Evolutionary conservation across 2,329 filamentous ascomycete species (phyloP).

Genomic region (Juglanconis juglandina): DNA sequence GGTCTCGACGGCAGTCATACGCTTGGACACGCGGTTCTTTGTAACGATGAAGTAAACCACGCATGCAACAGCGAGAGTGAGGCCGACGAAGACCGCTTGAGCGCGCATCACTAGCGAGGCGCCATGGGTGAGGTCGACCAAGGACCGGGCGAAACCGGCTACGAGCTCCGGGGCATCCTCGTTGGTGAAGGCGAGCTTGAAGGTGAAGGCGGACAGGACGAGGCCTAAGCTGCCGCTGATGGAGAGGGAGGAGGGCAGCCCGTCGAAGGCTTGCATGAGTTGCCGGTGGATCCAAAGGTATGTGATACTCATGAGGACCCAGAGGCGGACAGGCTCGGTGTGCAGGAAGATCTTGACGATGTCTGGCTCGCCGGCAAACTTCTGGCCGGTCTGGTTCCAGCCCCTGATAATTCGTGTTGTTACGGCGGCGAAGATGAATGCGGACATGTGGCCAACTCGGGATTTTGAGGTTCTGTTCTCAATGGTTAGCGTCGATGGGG

Average conservation of each 20-base stretch:
- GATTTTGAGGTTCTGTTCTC: constrained; percentile 20
- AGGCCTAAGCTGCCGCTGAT: constrained; percentile 41
- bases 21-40: constrained; percentile 24
- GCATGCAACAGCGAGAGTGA: constrained; percentile 37
- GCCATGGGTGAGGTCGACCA: constrained; percentile 40
- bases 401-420: constrained; percentile 65
- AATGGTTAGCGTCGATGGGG: constrained; percentile 3
- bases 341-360: constrained; percentile 71
- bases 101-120: constrained; percentile 47
- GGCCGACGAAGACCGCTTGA: constrained; percentile 47
- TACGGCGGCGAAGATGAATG: constrained; percentile 48
- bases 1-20: constrained; percentile 33
- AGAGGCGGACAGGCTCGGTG: constrained; percentile 64
- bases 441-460: constrained; percentile 27
- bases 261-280: constrained; percentile 39
- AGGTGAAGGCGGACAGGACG: constrained; percentile 61
- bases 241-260: constrained; percentile 38
- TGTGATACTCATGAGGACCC: constrained; percentile 66
- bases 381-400: constrained; percentile 98
- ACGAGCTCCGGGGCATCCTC: constrained; percentile 86
- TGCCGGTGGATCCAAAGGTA: constrained; percentile 61
- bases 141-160: constrained; percentile 37
- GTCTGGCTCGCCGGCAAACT: constrained; percentile 86
- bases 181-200: constrained; percentile 86
- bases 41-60: constrained; percentile 37